A percentile compares a stretch with the other conserved stretches of the same genome.
These are phyloP conservation scores for Debaryomyces castellii DNA, from an alignment of 805 yeast genomes.

Conservation along the genomic window DNA sequence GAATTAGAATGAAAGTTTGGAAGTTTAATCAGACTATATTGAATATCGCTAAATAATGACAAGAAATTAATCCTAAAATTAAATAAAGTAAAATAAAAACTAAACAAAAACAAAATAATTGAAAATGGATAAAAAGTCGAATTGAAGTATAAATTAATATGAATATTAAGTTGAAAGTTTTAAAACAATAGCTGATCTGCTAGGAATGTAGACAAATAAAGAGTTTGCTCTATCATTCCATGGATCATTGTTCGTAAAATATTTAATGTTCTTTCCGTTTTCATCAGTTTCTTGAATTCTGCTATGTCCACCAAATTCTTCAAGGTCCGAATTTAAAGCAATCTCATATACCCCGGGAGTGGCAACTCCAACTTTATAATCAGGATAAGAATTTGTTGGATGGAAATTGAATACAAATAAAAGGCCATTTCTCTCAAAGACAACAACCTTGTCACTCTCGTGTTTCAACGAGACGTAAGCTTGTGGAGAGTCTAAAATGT, in stretches of 20 bases:
- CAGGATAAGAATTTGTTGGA: conserved; percentile 77
- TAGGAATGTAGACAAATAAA: conserved; percentile 79
- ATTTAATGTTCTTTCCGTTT: conserved; percentile 43
- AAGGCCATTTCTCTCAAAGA: conserved; percentile 82
- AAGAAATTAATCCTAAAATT: not conserved
- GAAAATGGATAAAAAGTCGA: not conserved
- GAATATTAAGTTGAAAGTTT: conserved; percentile 26
- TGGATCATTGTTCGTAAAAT: conserved; percentile 65
- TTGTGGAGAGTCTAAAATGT: conserved; percentile 67
- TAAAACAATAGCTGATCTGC: conserved; percentile 52
- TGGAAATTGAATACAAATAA: conserved; percentile 89
- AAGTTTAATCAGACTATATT: no score
- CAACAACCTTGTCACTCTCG: conserved; percentile 85
- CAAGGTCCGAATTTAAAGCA: conserved; percentile 71
- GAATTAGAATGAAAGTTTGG: conserved; percentile 9
- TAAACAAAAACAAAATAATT: not conserved
- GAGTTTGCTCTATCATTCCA: conserved; percentile 84
- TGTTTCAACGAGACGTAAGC: conserved; percentile 88
- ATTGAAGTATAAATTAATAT: conserved; percentile 2
- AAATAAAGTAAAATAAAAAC: not conserved
- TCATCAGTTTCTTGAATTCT: conserved; percentile 52
- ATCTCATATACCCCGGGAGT: conserved; percentile 72
- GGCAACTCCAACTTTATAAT: conserved; percentile 90
- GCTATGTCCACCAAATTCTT: conserved; percentile 76
- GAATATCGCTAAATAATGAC: no score